Evolutionary conservation across 2,329 filamentous ascomycete genomes (phyloP).

Genomic region (Paecilomyces fulvus): DNA sequence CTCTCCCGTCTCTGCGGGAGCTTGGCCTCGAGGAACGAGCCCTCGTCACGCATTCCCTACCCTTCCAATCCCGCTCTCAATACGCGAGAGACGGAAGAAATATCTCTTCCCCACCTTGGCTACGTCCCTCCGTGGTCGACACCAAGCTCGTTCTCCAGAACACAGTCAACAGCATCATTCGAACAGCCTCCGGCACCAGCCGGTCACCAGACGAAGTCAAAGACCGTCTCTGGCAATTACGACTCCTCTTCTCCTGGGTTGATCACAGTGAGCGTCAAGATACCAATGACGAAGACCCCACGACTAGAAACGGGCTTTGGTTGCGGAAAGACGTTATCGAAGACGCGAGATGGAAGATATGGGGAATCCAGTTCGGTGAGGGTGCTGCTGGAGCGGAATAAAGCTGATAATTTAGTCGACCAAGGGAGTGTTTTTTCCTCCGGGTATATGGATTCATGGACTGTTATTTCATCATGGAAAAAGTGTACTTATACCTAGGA

Average conservation of each 20-base stretch:
- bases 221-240: conserved; percentile 54
- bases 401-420: background rate
- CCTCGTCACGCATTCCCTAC: conserved; percentile 47
- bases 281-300: background rate
- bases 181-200: conserved; percentile 21
- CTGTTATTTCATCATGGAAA: background rate
- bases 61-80: conserved; percentile 21
- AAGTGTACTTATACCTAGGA: background rate
- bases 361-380: conserved; percentile 29
- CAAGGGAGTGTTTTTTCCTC: background rate
- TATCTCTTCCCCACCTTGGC: conserved; percentile 40
- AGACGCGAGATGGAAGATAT: conserved; percentile 33
- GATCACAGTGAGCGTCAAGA: conserved; percentile 30
- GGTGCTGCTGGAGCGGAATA: background rate
- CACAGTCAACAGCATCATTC: conserved; percentile 28
- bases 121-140: conserved; percentile 58
- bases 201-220: conserved; percentile 38
- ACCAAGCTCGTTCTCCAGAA: conserved; percentile 58
- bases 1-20: conserved; percentile 45
- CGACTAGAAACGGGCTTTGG: conserved; percentile 25
- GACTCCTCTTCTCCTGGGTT: conserved; percentile 59
- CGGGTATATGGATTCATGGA: background rate
- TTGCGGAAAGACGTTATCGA: conserved; percentile 31
- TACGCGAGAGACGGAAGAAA: conserved; percentile 35
- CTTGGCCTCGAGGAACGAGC: conserved; percentile 59